Evolutionary conservation across 176 grass and related monocot genomes (phyloP), one percentile per base, ranked within the genome.

Genomic region (Eragrostis curvula): DNA sequence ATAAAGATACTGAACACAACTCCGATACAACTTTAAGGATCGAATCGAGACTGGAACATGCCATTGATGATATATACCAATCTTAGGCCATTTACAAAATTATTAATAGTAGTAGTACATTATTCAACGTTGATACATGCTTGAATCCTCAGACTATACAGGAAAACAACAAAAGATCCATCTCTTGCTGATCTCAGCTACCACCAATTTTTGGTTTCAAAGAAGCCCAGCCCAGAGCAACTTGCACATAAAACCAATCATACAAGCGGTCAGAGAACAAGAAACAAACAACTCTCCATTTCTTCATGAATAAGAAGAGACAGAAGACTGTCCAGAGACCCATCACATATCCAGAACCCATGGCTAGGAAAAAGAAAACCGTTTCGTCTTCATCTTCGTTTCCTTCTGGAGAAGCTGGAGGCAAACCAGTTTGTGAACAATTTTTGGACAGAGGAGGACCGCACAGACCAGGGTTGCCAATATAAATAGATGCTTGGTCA

Each of bases 391-490:
- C 15, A 62, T 71, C 30, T 9, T 77, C 27, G 1, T 41, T 0
- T 0, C 14, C 15, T 50, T n/a, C 18, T 32, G 15, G 13, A 74
- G 30, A 2, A 5, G 7, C 43, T 45, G 73, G 64, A 23, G 4
- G 2, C 3, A 14, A 9, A 23, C 16, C 2, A 8, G 25, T 3
- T 59, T 41, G 8, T 0, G 47, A 43, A 46, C 75, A 87, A 14
- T 66, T 74, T 7, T 52, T 84, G 13, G 40, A 7, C 15, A 80
- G 16, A 72, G 73, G 79, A 41, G 79, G 77, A 14, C 75, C 76
- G 30, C 79, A 90, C 1, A 90, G 78, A 29, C 77, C 69, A 0
- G 59, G 27, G 5, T 90, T 83, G 12, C 84, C 84, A 21, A 49
- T 48, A 4, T 62, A 82, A 2, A 71, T 72, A 0, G 74, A 88